Conservation (phyloP, 257 asterid species). For the Przewalskia tangutica region DNA sequence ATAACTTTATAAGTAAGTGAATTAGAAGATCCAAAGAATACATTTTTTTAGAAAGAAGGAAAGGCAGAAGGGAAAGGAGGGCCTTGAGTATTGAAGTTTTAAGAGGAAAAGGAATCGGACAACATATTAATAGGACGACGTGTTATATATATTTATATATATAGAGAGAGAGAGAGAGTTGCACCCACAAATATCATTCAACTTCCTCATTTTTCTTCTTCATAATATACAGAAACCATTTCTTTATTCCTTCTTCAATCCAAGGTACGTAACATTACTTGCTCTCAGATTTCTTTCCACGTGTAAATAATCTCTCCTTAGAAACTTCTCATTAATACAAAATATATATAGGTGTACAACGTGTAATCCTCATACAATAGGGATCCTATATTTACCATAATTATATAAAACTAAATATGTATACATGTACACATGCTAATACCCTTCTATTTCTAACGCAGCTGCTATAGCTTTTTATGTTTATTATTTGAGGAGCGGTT, state of each 20-base stretch:
- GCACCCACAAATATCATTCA: neutral
- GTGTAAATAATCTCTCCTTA: too few relatives aligned
- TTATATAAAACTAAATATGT: too few relatives aligned
- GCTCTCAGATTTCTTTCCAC: neutral
- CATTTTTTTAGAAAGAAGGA: neutral
- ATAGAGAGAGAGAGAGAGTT: neutral
- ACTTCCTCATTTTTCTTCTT: neutral
- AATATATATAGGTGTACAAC: too few relatives aligned
- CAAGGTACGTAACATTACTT: neutral
- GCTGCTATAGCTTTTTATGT: neutral
- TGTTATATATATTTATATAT: neutral
- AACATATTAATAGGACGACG: neutral
- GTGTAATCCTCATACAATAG: too few relatives aligned
- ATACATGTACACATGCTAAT: too few relatives aligned
- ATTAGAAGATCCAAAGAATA: neutral
- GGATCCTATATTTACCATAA: too few relatives aligned
- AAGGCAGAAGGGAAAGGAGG: neutral
- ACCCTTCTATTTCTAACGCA: too few relatives aligned
- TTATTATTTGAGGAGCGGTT: neutral
- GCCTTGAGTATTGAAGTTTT: neutral
- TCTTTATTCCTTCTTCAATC: neutral
- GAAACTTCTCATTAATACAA: too few relatives aligned
- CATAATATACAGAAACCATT: too few relatives aligned
- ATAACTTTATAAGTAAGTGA: neutral
- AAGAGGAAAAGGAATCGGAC: conserved; percentile 4